Evolutionary conservation across 768 basidiomycete species (phyloP), one percentile per base, ranked within the genome.

Genomic region (Phlebiopsis flavidoalba): DNA sequence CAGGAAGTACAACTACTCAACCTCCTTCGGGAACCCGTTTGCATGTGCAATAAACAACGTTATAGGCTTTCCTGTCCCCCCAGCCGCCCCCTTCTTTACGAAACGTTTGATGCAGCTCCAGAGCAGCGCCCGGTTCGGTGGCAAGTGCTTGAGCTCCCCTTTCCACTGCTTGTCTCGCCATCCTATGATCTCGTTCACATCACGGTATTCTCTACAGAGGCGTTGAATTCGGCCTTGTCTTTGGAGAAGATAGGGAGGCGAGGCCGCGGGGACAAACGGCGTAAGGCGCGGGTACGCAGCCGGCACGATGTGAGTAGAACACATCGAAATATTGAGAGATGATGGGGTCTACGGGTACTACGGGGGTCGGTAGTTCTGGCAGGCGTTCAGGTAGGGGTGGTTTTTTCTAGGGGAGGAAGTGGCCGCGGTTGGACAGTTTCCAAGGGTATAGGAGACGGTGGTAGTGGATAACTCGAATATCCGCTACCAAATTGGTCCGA

Each of bases 21-120:
- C 91, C 84, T 95, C 93, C 71, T 95, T 95, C 51, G 83, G 84
- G 65, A 95, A 88, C 1, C 95, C 93, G 71, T 92, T 95, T 2
- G 91, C 92, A 70, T 95, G 94, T 3, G 84, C 83, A 51, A 91
- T 76, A 63, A 95, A 81, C 55, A 95, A 72, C 0, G 92, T 95
- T 10, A 90, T 55, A 0, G 88, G 83, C 12, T 74, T 73, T 22
- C 67, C 69, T 60, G 59, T 8, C 14, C 24, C 55, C 35, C 56
- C 60, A 7, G 63, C 17, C 57, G 15, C 45, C 8, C 69, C 75
- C 48, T 71, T 72, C 65, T 77, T 77, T 31, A 81, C 80, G 70
- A 88, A 93, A 46, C 91, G 82, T 67, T 94, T 91, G 36, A 86
- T 69, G 55, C 82, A 86, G 55, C 82, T 85, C 89, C 89, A 92